phyloP scores from a whole-genome alignment of 1,284 basidiomycete species.

The Ustilago shanxiensis region DNA sequence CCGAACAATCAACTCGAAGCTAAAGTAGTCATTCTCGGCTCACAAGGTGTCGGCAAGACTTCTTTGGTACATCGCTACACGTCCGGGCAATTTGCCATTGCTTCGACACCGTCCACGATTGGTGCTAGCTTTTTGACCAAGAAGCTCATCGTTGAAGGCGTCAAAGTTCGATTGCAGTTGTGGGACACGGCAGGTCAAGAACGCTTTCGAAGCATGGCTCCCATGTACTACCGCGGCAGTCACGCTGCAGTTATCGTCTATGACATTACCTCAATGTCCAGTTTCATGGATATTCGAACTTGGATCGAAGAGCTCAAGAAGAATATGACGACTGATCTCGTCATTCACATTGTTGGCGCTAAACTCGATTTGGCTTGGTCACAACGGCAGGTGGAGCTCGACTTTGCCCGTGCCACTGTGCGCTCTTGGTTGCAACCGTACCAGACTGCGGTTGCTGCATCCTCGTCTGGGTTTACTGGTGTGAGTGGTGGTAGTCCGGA shows the following conservation, averaged over 20 bases:
- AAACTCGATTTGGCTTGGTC: slow-evolving; percentile 79
- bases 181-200: slow-evolving; percentile 99
- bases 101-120: slow-evolving; percentile 78
- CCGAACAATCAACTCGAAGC: slow-evolving; percentile 77
- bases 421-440: slow-evolving; percentile 72
- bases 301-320: slow-evolving; percentile 91
- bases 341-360: slow-evolving; percentile 91
- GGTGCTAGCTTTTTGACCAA: slow-evolving; percentile 95
- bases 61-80: slow-evolving; percentile 93
- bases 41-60: slow-evolving; percentile 95
- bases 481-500: slow-evolving; percentile 16
- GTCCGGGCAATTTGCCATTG: slow-evolving; percentile 74
- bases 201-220: slow-evolving; percentile 90
- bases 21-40: slow-evolving; percentile 96
- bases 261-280: slow-evolving; percentile 91
- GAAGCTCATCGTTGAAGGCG: slow-evolving; percentile 87
- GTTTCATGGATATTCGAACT: slow-evolving; percentile 89
- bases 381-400: slow-evolving; percentile 75
- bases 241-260: slow-evolving; percentile 96
- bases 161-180: slow-evolving; percentile 81
- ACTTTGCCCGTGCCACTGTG: slow-evolving; percentile 77
- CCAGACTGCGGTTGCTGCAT: not conserved
- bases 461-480: not conserved
- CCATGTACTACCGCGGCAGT: slow-evolving; percentile 99
- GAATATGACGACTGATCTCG: slow-evolving; percentile 79